Evolutionary conservation across 352 stramenopile genomes (phyloP).

Genomic region (Peronospora tabacina): DNA sequence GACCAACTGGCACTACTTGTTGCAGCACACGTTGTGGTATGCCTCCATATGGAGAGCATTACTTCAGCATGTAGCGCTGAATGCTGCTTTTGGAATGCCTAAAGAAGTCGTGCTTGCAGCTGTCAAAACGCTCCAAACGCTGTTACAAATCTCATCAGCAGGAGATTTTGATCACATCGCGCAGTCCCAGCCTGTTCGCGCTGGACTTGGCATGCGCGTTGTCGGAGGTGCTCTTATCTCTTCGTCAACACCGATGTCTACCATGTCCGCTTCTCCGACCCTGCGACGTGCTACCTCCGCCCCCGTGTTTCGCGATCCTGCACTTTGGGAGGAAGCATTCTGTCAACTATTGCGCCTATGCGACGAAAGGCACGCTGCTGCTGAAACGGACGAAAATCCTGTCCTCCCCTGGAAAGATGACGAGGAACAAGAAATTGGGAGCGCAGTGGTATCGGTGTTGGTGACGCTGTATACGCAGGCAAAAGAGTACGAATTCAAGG

Average conservation of each 20-base stretch:
- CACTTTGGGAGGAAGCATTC: slow-evolving; percentile 67
- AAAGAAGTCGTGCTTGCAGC: slow-evolving; percentile 76
- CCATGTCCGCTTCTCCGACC: slow-evolving; percentile 18
- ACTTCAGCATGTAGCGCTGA: slow-evolving; percentile 50
- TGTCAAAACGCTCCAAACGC: slow-evolving; percentile 67
- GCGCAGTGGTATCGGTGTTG: slow-evolving; percentile 59
- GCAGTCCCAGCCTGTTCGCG: slow-evolving; percentile 67
- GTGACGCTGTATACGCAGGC: slow-evolving; percentile 72
- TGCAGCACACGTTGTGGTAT: slow-evolving; percentile 59
- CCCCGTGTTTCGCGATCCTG: slow-evolving; percentile 36
- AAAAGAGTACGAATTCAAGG: slow-evolving; percentile 69
- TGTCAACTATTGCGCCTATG: slow-evolving; percentile 49
- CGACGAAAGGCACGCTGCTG: slow-evolving; percentile 32
- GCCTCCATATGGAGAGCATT: slow-evolving; percentile 52
- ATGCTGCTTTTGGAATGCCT: slow-evolving; percentile 42
- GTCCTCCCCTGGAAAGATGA: slow-evolving; percentile 45
- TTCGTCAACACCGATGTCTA: slow-evolving; percentile 19
- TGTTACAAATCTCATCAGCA: slow-evolving; percentile 73
- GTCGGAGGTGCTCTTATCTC: slow-evolving; percentile 78
- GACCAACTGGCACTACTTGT: slow-evolving; percentile 65
- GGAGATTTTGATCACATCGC: slow-evolving; percentile 67
- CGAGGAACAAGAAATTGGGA: slow-evolving; percentile 75
- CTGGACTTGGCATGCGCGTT: slow-evolving; percentile 84
- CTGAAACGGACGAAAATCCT: slow-evolving; percentile 14
- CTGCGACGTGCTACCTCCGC: slow-evolving; percentile 13